Conservation (phyloP, 495 filamentous ascomycete genomes). For the Hypoxylon fragiforme region DNA sequence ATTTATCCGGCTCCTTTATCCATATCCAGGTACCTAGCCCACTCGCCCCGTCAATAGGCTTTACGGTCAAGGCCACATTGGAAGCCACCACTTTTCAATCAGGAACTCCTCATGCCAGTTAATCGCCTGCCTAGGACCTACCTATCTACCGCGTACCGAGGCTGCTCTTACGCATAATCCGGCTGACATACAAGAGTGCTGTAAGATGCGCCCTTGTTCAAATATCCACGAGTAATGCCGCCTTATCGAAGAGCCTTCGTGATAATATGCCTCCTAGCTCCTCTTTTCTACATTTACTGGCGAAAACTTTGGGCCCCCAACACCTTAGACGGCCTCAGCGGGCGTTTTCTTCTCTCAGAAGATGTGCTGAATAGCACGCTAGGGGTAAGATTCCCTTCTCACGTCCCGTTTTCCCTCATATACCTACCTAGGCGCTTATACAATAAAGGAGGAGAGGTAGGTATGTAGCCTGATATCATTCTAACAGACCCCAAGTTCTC, state of each 20-base stretch:
- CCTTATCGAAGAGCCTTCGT: constrained; percentile 15
- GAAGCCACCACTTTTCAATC: too few species aligned
- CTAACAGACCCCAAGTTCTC: constrained; percentile 59
- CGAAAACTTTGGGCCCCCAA: background rate
- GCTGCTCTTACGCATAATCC: too few species aligned
- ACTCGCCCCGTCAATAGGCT: too few species aligned
- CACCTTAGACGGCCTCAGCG: background rate
- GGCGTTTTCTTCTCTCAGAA: too few species aligned
- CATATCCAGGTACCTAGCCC: too few species aligned
- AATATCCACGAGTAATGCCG: constrained; percentile 7
- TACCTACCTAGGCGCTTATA: background rate
- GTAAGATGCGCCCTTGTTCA: constrained; percentile 2
- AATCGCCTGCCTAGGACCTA: too few species aligned
- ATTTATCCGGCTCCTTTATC: too few species aligned
- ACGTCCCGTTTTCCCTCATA: background rate
- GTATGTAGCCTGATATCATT: too few species aligned
- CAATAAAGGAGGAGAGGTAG: too few species aligned
- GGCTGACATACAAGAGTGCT: background rate
- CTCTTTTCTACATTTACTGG: constrained; percentile 29
- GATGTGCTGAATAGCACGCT: constrained; percentile 22
- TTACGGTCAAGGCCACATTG: too few species aligned
- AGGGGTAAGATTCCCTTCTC: constrained; percentile 11
- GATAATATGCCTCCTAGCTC: constrained; percentile 12
- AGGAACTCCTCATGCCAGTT: too few species aligned
- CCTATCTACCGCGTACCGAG: too few species aligned